Base-by-base conservation (phyloP, 129 eudicot species). In the Scalesia atractyloides region DNA sequence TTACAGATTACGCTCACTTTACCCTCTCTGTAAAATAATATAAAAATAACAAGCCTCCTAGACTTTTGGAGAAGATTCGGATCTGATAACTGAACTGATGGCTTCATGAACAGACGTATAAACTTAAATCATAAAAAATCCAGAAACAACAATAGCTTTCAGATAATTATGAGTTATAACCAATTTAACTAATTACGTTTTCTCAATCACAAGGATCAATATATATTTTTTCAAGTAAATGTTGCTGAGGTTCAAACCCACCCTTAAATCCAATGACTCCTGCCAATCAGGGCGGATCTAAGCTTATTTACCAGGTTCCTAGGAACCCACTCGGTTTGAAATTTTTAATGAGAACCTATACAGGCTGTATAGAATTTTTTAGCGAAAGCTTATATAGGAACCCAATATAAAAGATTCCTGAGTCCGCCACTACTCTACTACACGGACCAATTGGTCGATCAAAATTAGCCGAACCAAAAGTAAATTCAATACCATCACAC, bases 61-160 rank as follows among this genome's bases (percentile, higher is more conserved):
- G 9, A 63, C 66, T 70, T 63, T 70, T 41, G 77, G 82, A 78
- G 73, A 70, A 50, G 66, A 70, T 63, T 62, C 77, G 77, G 77
- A 71, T 71, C 77, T 78, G 52, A 53, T 66, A 78, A 49, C 77
- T 64, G 73, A 57, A 11, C 30, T 54, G 14, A 50, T 60, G 49
- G 73, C 57, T 18, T 67, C 58, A 24, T 56, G 57, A 75, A 66
- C 49, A 66, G 9, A 56, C 48, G 26, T 46, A 63, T 12, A 4
- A 17, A 20, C 7, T 13, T 64, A 12, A 52, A 54, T 52, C 74
- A 50, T 69, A 16, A 71, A 70, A 56, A 56, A 16, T 9, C 24
- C 16, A 3, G 6, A 22, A 58, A 22, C 4, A 46, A 59, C 46
- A 73, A 44, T 48, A n/a, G 16, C 17, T 26, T 18, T 19, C 30